Percentiles rank a stretch among this genome's conserved stretches.
phyloP scores from a whole-genome alignment of 306 rosid species.

The Cucumis hystrix region DNA sequence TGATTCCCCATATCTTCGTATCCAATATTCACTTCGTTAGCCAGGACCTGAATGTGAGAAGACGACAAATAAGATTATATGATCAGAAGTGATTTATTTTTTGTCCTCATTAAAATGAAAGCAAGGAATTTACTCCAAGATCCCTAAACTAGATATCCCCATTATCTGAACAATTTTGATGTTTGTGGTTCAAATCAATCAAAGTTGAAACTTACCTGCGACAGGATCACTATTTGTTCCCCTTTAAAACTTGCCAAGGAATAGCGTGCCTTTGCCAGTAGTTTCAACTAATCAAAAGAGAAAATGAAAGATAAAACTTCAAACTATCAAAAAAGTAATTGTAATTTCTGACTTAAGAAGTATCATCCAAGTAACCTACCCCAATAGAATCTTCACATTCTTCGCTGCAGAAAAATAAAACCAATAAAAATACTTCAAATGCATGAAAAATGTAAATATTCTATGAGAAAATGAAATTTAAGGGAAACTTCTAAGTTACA shows the following conservation, averaged over 20 bases:
- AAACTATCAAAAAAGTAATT: neutral
- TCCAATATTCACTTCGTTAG: slow-evolving; percentile 83
- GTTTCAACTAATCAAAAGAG: slow-evolving; percentile 45
- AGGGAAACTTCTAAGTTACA: neutral
- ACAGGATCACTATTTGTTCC: slow-evolving; percentile 84
- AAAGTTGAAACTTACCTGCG: slow-evolving; percentile 58
- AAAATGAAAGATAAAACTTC: slow-evolving; percentile 2
- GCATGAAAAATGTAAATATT: neutral
- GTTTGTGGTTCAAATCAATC: neutral
- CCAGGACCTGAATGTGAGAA: slow-evolving; percentile 44
- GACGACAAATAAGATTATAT: neutral
- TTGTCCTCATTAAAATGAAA: neutral
- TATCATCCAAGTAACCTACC: slow-evolving; percentile 34
- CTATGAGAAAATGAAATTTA: neutral
- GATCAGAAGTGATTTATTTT: neutral
- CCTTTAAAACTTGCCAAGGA: slow-evolving; percentile 78
- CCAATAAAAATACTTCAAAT: neutral
- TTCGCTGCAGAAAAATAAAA: slow-evolving; percentile 40
- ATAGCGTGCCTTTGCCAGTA: slow-evolving; percentile 84
- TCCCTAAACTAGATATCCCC: neutral
- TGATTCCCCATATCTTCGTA: slow-evolving; percentile 92
- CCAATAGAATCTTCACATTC: slow-evolving; percentile 88
- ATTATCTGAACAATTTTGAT: slow-evolving; percentile 1
- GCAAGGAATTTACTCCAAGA: neutral
- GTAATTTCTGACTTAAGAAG: neutral